Base-by-base conservation (phyloP, 805 yeast species). In the Yamadazyma phyllophila region DNA sequence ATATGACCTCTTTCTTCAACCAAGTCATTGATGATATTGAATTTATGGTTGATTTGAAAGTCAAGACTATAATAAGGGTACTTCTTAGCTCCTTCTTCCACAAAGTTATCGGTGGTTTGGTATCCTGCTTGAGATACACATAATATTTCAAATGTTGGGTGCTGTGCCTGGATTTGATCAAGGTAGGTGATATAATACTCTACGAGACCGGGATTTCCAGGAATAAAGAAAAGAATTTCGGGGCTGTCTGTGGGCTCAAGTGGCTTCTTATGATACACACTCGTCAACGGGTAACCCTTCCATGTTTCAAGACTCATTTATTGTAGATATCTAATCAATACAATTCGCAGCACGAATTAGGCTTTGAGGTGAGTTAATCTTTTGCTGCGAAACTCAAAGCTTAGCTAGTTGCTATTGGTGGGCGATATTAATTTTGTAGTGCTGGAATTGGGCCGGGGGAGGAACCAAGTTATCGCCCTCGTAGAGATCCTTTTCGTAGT, bases 161-260 rank as follows among this genome's bases (percentile, higher is more conserved):
- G 57, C 29, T 53, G 54, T 17, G 58, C 56, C 45, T 77, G 77
- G 44, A 82, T 51, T 17, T 61, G 53, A 10, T 65, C 61, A 26
- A 85, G 59, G 54, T 81, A 83, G 3, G 77, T 77, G 14, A 68
- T 68, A 60, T 86, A 86, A 62, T 77, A 86, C 49, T 81, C 82
- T 35, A 81, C 71, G 24, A 86, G 62, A 0, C 92, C 94, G 0
- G 94, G 94, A 53, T 86, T 86, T 0, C 94, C 94, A 0, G 94
- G 92, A 5, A 86, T 71, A 51, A 85, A 72, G 4, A 81, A 72
- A 37, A 85, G 59, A 26, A 85, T 52, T 7, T 47, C 17, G 9
- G 32, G 5, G 14, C 39, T 45, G 14, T 17, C 9, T 71, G 76
- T 10, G 45, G 46, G 33, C 15, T 45, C 30, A 27, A 52, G 43